Evolutionary conservation across 2,329 filamentous ascomycete genomes (phyloP).

Genomic region (Fusarium buxicola): DNA sequence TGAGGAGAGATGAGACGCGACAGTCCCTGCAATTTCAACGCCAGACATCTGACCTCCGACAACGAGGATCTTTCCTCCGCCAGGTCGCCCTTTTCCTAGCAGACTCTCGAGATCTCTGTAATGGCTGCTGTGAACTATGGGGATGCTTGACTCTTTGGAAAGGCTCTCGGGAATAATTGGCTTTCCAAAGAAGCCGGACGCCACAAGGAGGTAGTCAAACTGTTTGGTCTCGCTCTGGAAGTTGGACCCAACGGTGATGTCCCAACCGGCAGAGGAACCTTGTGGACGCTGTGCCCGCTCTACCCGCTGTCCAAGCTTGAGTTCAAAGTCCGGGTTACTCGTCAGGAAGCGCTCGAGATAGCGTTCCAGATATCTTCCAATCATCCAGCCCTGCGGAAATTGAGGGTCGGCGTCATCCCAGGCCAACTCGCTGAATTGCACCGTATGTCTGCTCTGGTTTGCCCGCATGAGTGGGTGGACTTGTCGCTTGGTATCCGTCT

Average conservation of each 20-base stretch:
- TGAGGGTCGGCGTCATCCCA: conserved; percentile 72
- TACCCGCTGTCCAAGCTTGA: conserved; percentile 64
- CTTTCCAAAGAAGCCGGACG: conserved; percentile 80
- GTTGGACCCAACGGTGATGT: conserved; percentile 52
- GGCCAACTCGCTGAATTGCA: conserved; percentile 77
- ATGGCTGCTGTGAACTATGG: conserved; percentile 75
- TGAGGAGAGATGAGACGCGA: conserved; percentile 78
- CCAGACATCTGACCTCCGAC: conserved; percentile 88
- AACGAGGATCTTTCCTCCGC: conserved; percentile 73
- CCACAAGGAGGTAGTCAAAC: conserved; percentile 79
- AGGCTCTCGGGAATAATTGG: conserved; percentile 63
- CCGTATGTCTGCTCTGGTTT: conserved; percentile 82
- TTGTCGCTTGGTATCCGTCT: conserved; percentile 61
- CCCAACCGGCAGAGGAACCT: conserved; percentile 56
- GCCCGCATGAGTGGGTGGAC: conserved; percentile 75
- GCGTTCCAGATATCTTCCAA: conserved; percentile 76
- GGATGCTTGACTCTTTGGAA: conserved; percentile 53
- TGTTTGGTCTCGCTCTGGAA: conserved; percentile 56
- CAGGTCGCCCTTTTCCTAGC: conserved; percentile 52
- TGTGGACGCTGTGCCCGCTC: conserved; percentile 52
- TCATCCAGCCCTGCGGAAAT: conserved; percentile 81
- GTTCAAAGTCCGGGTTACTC: conserved; percentile 52
- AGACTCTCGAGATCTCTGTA: conserved; percentile 68
- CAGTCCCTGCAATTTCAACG: conserved; percentile 78
- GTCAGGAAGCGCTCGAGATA: conserved; percentile 71